These are phyloP conservation scores for Podaxis pistillaris DNA, from an alignment of 768 basidiomycete genomes.

Conservation along the genomic window DNA sequence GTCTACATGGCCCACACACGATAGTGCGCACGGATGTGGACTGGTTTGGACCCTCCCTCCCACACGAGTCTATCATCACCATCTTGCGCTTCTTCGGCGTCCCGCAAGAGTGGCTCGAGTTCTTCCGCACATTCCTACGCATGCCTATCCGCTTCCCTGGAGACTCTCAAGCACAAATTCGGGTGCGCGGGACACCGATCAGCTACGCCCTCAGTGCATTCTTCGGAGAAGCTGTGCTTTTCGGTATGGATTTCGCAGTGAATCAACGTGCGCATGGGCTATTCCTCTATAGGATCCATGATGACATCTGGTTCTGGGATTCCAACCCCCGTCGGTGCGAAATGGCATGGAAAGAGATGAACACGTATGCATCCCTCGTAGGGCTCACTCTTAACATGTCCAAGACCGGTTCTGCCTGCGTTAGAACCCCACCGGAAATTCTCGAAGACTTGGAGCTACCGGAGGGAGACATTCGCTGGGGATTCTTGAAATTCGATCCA, in stretches of 20 bases:
- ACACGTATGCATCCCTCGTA: conserved; percentile 36
- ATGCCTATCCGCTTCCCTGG: conserved; percentile 34
- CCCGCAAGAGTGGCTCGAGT: conserved; percentile 31
- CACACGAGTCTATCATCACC: conserved; percentile 38
- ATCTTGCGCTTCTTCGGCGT: conserved; percentile 39
- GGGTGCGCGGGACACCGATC: conserved; percentile 43
- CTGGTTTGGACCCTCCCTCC: conserved; percentile 42
- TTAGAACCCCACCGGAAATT: conserved; percentile 20
- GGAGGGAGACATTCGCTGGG: conserved; percentile 36
- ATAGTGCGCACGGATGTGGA: conserved; percentile 41
- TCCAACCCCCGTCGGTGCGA: conserved; percentile 30
- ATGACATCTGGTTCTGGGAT: conserved; percentile 46
- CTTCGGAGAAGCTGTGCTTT: conserved; percentile 40
- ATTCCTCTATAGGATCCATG: conserved; percentile 43
- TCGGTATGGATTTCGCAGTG: conserved; percentile 47
- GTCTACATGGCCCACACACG: conserved; percentile 32
- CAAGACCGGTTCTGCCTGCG: conserved; percentile 41
- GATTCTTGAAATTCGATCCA: conserved; percentile 36
- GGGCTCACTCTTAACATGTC: conserved; percentile 39
- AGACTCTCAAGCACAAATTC: conserved; percentile 28
- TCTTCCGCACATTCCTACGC: conserved; percentile 33
- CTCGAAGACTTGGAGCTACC: conserved; percentile 23
- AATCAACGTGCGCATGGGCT: conserved; percentile 41
- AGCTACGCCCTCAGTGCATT: conserved; percentile 38
- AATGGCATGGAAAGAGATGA: conserved; percentile 40